Evolutionary conservation across 345 rosid species (phyloP).

Genomic region (Heritiera littoralis): DNA sequence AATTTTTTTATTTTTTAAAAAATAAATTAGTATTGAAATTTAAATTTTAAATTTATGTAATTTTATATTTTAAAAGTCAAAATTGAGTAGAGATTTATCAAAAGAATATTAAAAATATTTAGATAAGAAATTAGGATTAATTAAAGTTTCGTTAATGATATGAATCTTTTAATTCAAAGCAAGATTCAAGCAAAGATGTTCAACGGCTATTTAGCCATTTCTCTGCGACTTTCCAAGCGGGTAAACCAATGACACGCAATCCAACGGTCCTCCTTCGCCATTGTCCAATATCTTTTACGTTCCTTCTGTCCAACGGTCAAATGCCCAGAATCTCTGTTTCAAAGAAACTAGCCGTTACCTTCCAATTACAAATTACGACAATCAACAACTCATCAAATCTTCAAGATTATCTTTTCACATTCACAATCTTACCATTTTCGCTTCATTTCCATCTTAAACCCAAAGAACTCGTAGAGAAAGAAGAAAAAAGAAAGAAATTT

Average conservation of each 20-base stretch:
- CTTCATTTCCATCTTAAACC: conserved; percentile 11
- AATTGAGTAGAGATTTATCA: too few relatives aligned
- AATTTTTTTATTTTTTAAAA: too few relatives aligned
- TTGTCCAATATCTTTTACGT: neutral
- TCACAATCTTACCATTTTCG: conserved; percentile 27
- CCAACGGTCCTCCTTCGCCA: neutral
- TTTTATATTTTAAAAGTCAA: too few relatives aligned
- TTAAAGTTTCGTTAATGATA: too few relatives aligned
- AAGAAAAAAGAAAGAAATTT: neutral
- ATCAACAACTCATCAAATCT: neutral
- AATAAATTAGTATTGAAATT: too few relatives aligned
- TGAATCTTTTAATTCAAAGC: neutral
- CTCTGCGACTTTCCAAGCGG: neutral
- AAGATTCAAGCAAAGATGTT: neutral
- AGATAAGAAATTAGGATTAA: too few relatives aligned
- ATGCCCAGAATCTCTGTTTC: neutral
- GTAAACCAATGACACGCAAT: neutral
- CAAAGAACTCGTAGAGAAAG: neutral
- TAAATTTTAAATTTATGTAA: too few relatives aligned
- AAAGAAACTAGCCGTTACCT: conserved; percentile 40
- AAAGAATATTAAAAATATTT: too few relatives aligned
- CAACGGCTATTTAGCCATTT: neutral
- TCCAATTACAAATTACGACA: neutral
- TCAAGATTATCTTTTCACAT: conserved; percentile 12
- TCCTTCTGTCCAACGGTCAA: neutral